These are phyloP conservation scores for Pythium aquatile DNA, from an alignment of 352 stramenopile species.

Conservation along the genomic window DNA sequence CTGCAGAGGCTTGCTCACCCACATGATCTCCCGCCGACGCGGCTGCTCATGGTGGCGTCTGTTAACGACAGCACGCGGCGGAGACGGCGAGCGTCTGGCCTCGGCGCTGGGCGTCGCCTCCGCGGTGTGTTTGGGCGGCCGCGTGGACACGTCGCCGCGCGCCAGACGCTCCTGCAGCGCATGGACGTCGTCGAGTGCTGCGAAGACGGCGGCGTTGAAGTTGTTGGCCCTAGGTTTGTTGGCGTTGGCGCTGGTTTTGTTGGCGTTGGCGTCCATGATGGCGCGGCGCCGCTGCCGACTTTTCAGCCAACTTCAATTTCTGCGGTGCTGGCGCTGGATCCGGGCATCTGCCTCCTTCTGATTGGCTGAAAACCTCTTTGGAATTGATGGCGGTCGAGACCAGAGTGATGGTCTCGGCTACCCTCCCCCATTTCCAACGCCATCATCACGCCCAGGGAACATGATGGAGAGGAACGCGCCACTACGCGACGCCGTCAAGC, in stretches of 20 bases:
- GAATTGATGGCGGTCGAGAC: background rate
- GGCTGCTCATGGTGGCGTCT: background rate
- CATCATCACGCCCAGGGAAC: background rate
- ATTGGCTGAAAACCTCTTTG: constrained; percentile 13
- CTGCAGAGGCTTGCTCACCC: constrained; percentile 23
- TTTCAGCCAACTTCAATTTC: constrained; percentile 16
- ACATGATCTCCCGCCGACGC: constrained; percentile 14
- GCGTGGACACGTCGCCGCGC: constrained; percentile 11
- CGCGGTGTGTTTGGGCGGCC: background rate
- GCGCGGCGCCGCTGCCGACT: background rate
- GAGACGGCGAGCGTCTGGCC: background rate
- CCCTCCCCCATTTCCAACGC: background rate
- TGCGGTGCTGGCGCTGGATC: background rate
- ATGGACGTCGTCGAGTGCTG: constrained; percentile 26
- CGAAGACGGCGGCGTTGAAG: constrained; percentile 3
- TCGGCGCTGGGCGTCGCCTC: background rate
- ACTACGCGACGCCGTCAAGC: background rate
- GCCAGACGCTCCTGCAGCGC: constrained; percentile 20
- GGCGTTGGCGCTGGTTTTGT: background rate
- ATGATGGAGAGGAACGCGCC: background rate
- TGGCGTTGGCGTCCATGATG: background rate
- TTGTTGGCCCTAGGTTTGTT: background rate
- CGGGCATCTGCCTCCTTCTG: background rate
- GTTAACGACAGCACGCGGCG: background rate
- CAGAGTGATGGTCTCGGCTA: background rate